A percentile compares a stretch with the other conserved stretches of the same genome.
Conservation (phyloP, 257 asterid genomes). For the Ilex aquifolium region DNA sequence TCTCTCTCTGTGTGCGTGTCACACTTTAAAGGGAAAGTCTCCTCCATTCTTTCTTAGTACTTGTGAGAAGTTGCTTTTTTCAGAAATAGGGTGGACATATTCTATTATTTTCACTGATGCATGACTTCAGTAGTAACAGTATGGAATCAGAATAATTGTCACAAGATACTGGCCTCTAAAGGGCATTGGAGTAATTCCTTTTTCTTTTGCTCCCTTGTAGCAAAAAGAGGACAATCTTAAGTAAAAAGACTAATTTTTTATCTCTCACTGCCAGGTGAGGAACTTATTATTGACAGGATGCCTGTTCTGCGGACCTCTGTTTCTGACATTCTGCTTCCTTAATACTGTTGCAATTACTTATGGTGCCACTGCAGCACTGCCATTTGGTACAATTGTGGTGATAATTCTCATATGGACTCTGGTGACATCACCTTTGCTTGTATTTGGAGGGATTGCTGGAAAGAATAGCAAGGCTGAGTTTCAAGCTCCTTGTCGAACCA, state of each 20-base stretch:
- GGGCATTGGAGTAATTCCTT: too few species aligned
- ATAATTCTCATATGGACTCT: slow-evolving; percentile 85
- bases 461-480: slow-evolving; percentile 81
- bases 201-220: too few species aligned
- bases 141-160: too few species aligned
- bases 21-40: too few species aligned
- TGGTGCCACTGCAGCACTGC: slow-evolving; percentile 84
- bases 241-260: not conserved
- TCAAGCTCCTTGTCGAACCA: slow-evolving; percentile 84
- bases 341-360: slow-evolving; percentile 82
- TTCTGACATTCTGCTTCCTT: slow-evolving; percentile 71
- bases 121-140: too few species aligned
- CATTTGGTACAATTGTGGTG: slow-evolving; percentile 81
- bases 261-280: slow-evolving; percentile 43
- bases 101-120: too few species aligned
- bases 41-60: too few species aligned
- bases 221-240: too few species aligned
- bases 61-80: too few species aligned
- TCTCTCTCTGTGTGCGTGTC: too few species aligned
- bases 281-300: slow-evolving; percentile 65
- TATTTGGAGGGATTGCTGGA: slow-evolving; percentile 85
- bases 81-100: too few species aligned
- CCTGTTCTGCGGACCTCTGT: slow-evolving; percentile 76
- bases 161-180: too few species aligned
- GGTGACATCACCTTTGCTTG: slow-evolving; percentile 73